phyloP scores from a whole-genome alignment of 257 asterid genomes.

The Pogostemon cablin region DNA sequence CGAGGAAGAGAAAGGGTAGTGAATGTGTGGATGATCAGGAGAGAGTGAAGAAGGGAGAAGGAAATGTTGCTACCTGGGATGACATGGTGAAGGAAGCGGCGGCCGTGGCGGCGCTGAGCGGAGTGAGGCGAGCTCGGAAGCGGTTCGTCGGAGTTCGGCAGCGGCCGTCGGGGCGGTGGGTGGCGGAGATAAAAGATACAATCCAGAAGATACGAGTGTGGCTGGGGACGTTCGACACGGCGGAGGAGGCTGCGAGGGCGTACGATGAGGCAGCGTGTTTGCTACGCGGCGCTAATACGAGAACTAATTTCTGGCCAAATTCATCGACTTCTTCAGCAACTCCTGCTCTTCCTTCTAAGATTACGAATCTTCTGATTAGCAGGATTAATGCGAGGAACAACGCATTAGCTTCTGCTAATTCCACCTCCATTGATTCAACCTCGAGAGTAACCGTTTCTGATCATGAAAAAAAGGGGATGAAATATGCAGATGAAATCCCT shows the following conservation, averaged over 20 bases:
- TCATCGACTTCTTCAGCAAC: conserved; percentile 44
- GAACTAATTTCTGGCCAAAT: conserved; percentile 83
- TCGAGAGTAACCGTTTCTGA: background rate
- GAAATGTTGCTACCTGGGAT: conserved; percentile 40
- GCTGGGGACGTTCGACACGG: conserved; percentile 81
- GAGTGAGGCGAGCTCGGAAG: conserved; percentile 53
- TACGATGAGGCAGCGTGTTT: conserved; percentile 84
- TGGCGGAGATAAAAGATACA: conserved; percentile 81
- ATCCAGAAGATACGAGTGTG: conserved; percentile 78
- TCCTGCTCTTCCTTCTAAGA: conserved; percentile 71
- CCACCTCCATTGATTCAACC: background rate
- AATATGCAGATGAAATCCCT: conserved; percentile 32
- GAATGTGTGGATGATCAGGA: conserved; percentile 34
- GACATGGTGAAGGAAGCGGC: conserved; percentile 64
- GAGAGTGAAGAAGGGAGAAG: conserved; percentile 29
- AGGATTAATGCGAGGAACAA: conserved; percentile 69
- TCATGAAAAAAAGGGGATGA: conserved; percentile 26
- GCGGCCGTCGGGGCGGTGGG: conserved; percentile 86
- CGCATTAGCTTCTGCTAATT: conserved; percentile 36
- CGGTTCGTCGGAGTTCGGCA: conserved; percentile 78
- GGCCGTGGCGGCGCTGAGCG: conserved; percentile 47
- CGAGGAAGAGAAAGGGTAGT: conserved; percentile 60
- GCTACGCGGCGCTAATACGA: conserved; percentile 83
- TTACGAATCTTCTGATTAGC: conserved; percentile 67
- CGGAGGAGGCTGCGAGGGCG: conserved; percentile 82